Evolutionary conservation across 1,284 basidiomycete species (phyloP), one percentile per base, ranked within the genome.

Genomic region (Malassezia pachydermatis): DNA sequence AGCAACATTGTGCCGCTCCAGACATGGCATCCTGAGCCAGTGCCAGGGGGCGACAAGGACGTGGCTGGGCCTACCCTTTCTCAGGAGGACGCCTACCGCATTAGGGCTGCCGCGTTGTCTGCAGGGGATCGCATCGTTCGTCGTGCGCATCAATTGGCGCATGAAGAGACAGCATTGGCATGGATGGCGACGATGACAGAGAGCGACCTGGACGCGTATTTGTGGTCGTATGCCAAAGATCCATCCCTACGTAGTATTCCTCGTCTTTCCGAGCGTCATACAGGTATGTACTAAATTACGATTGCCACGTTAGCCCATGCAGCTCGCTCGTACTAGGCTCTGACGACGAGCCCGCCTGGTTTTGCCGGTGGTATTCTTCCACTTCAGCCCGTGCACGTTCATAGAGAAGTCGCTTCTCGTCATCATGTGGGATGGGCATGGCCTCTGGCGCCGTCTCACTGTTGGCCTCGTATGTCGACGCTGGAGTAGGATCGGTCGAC

Each of bases 181-280:
- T 66, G 59, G 59, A 25, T 67, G 29, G 23, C n/a, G 0, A 23
- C n/a, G 1, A 22, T 67, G 9, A 63, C 53, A 29, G 65, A 70
- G 48, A 65, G 57, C 9, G 63, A 67, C 42, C 42, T 69, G 13
- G 65, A 70, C 34, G 67, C 59, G 0, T 70, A 68, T 45, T 37
- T 70, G 25, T 70, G 67, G 65, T 48, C 60, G 6, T 40, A 57
- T 0, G 67, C 67, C 5, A 70, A 70, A 46, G 55, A 63, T 40
- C 41, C 37, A 2, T 44, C 11, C 5, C 44, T 70, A n/a, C 41
- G 63, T 9, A 53, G 34, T 20, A 57, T 70, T 13, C 64, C 67
- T 4, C 44, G 67, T 1, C 40, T 70, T 14, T 54, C 59, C 3
- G 58, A 62, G 45, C 41, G 35, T 13, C 32, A 48, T 20, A 63